These are phyloP conservation scores for Kazachstania martiniae DNA, from an alignment of 805 yeast genomes.

Conservation along the genomic window DNA sequence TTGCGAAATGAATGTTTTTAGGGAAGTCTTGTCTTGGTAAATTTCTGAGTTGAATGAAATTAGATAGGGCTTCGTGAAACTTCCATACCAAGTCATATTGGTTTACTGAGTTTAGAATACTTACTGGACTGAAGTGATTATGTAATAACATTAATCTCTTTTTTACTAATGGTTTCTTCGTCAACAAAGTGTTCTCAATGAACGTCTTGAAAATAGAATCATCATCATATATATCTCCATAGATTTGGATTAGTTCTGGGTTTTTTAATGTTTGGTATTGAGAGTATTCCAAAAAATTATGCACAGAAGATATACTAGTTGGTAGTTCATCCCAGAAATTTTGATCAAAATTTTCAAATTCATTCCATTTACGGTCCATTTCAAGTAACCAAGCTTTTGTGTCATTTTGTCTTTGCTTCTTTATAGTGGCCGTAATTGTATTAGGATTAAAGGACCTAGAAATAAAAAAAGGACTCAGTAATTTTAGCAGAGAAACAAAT, in stretches of 20 bases:
- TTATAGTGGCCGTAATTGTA: constrained; percentile 19
- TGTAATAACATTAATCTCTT: constrained; percentile 11
- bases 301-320: constrained; percentile 10
- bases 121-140: constrained; percentile 15
- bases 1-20: constrained; percentile 8
- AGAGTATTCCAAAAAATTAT: constrained; percentile 17
- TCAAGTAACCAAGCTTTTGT: constrained; percentile 21
- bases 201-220: constrained; percentile 18
- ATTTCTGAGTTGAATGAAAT: constrained; percentile 26
- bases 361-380: constrained; percentile 21
- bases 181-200: constrained; percentile 17
- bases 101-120: constrained; percentile 24
- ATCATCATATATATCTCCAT: constrained; percentile 21
- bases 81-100: constrained; percentile 35
- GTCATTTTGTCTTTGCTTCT: constrained; percentile 14
- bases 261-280: constrained; percentile 14
- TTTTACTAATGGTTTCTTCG: constrained; percentile 15
- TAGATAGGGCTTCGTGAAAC: constrained; percentile 30
- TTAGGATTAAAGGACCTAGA: constrained; percentile 30
- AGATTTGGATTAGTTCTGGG: constrained; percentile 15
- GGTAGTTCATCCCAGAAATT: constrained; percentile 10
- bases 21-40: constrained; percentile 17
- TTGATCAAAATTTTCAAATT: neutral
- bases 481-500: constrained; percentile 29
- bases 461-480: constrained; percentile 35